Base-by-base conservation (phyloP, 352 stramenopile species). In the Phytopythium mirpurense region DNA sequence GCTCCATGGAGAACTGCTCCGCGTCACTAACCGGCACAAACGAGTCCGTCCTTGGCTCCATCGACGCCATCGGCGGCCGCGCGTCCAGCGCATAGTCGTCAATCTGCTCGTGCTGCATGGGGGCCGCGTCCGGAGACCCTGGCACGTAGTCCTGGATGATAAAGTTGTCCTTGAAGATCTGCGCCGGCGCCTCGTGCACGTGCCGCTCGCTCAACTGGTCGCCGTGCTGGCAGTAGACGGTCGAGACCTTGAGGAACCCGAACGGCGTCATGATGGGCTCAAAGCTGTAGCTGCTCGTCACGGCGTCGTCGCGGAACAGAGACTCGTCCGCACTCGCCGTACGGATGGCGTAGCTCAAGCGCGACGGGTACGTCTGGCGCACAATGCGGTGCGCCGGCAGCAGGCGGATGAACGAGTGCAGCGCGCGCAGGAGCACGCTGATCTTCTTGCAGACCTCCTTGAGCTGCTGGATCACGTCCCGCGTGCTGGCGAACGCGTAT, bases 71-170 rank as follows among this genome's bases (percentile, higher is more conserved):
- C 0, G 62, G 62, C 26, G 54, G 50, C 11, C 34, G 45, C 11
- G 29, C 31, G 18, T 35, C 35, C 19, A 54, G 34, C 5, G 35
- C 19, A 16, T 54, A 54, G 32, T 54, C 47, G 1, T 57, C 38
- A 6, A 40, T 35, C 27, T 21, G 29, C 38, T 42, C 14, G 27
- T 38, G 38, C 32, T 49, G 51, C 64, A n/a, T 56, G 23, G 62
- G 34, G 11, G 59, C 45, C 38, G 71, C 56, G 41, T 90, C 69
- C 0, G 83, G 81, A 0, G 82, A 90, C 0, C 65, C 67, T 0
- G 84, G 81, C 7, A 94, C 82, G 58, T 94, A 94, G 47, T 94
- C 82, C 38, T 91, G 79, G 49, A 94, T 94, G 56, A 94, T 92
- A 35, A 74, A 83, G 44, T 91, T 85, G 40, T 87, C 68, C 32